Evolutionary conservation across 768 basidiomycete genomes (phyloP), one percentile per base, ranked within the genome.

Genomic region (Agaricus blazei): DNA sequence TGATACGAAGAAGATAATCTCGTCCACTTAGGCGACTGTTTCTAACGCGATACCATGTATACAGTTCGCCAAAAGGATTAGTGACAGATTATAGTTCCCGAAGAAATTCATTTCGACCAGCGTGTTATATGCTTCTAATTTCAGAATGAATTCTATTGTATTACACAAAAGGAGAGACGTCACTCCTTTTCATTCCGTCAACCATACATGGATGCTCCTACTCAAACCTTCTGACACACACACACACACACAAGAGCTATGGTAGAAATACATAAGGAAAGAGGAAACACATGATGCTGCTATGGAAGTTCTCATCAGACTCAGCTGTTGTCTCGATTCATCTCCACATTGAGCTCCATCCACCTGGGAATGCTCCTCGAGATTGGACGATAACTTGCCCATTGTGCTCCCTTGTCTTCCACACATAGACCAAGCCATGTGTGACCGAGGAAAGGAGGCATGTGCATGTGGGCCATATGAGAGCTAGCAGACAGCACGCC

Each of bases 1-100:
- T n/a, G 70, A 73, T 58, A 68, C 69, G 9, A 58, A 60, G 51
- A 64, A 67, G 40, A 57, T 74, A 36, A 61, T 68, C 24, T 54
- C 63, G 47, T 65, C 66, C 57, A 60, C 60, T 45, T 57, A 38
- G 47, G 53, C 56, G 29, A 31, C 29, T 48, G 37, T 19, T 41
- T 34, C 34, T 11, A 34, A 34, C 34, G 34, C 34, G 34, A 34
- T 34, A 11, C 7, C 11, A 6, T 11, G 11, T 8, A 34, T 34
- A 11, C 7, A 11, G 34, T 7, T 34, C 11, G 1, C 19, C 19
- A 19, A 28, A 12, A 8, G 27, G 12, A 36, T 14, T 23, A 1
- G 31, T 11, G 29, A n/a, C 47, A 26, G 24, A 19, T 19, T 19
- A 19, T 19, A 1, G 19, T 19, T 19, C 19, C 19, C 19, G 19